phyloP scores from a whole-genome alignment of 768 basidiomycete genomes.

The Lentinus brumalis region DNA sequence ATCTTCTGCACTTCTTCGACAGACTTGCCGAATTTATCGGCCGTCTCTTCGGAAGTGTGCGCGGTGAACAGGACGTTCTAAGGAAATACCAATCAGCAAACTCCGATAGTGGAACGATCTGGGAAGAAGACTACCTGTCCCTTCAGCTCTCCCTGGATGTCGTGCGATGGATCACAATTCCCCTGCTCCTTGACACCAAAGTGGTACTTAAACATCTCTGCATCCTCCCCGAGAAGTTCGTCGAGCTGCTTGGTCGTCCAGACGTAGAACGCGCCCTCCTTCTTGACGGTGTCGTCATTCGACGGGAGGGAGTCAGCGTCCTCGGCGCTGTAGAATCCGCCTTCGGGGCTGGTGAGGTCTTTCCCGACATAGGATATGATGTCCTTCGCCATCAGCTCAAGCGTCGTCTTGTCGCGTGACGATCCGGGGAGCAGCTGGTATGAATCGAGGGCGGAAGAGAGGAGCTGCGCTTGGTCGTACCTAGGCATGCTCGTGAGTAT shows the following conservation, averaged over 20 bases:
- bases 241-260: conserved; percentile 39
- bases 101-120: not conserved
- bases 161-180: conserved; percentile 40
- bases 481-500: not conserved
- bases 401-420: conserved; percentile 1
- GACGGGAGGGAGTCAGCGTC: conserved; percentile 42
- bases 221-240: conserved; percentile 31
- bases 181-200: conserved; percentile 38
- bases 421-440: conserved; percentile 20
- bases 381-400: conserved; percentile 33
- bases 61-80: conserved; percentile 28
- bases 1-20: conserved; percentile 26
- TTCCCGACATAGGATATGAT: conserved; percentile 37
- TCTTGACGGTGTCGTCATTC: conserved; percentile 27
- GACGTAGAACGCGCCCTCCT: conserved; percentile 43
- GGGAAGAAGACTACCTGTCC: conserved; percentile 20
- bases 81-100: not conserved
- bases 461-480: conserved; percentile 44
- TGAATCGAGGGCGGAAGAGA: conserved; percentile 25
- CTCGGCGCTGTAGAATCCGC: conserved; percentile 42
- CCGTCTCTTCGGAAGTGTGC: conserved; percentile 24
- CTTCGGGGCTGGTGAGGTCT: conserved; percentile 36
- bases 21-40: conserved; percentile 17
- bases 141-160: conserved; percentile 40
- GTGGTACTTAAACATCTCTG: conserved; percentile 33